A percentile compares a stretch with the other conserved stretches of the same genome.
phyloP scores from a whole-genome alignment of 345 rosid species.

The Eutrema japonicum region DNA sequence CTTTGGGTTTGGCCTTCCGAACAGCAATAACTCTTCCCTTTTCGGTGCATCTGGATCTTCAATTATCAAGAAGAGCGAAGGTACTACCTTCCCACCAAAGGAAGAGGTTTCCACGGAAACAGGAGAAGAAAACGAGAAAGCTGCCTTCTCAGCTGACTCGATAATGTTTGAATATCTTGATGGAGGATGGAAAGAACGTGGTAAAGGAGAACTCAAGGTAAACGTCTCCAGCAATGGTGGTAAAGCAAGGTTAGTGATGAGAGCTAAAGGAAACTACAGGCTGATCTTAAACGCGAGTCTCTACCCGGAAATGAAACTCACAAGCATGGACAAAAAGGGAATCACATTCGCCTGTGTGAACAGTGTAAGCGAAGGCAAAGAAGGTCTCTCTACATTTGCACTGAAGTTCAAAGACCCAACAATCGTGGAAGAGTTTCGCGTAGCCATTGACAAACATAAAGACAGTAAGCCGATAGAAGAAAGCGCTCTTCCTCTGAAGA shows the following conservation, averaged over 20 bases:
- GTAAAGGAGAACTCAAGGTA: slow-evolving; percentile 92
- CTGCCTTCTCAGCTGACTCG: slow-evolving; percentile 77
- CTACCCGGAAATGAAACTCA: slow-evolving; percentile 89
- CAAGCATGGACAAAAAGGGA: slow-evolving; percentile 94
- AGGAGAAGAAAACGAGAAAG: slow-evolving; percentile 92
- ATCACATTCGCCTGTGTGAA: slow-evolving; percentile 89
- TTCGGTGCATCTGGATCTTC: slow-evolving; percentile 57
- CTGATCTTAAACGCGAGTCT: slow-evolving; percentile 88
- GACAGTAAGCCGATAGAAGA: slow-evolving; percentile 46
- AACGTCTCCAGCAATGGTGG: slow-evolving; percentile 67
- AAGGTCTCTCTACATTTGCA: slow-evolving; percentile 75
- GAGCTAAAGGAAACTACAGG: slow-evolving; percentile 90
- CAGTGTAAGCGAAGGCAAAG: slow-evolving; percentile 65
- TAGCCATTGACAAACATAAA: slow-evolving; percentile 58
- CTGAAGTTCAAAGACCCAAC: slow-evolving; percentile 79
- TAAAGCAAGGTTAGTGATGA: slow-evolving; percentile 82
- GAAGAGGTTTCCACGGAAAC: slow-evolving; percentile 86
- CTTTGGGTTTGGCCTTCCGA: slow-evolving; percentile 61
- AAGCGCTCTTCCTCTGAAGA: slow-evolving; percentile 51
- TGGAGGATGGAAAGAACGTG: slow-evolving; percentile 95
- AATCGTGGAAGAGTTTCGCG: slow-evolving; percentile 69
- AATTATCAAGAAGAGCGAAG: slow-evolving; percentile 63
- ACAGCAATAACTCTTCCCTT: slow-evolving; percentile 66
- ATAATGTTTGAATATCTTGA: slow-evolving; percentile 71
- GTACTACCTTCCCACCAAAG: slow-evolving; percentile 62